phyloP scores from a whole-genome alignment of 2,329 filamentous ascomycete genomes.

The Colletotrichum simmondsii region DNA sequence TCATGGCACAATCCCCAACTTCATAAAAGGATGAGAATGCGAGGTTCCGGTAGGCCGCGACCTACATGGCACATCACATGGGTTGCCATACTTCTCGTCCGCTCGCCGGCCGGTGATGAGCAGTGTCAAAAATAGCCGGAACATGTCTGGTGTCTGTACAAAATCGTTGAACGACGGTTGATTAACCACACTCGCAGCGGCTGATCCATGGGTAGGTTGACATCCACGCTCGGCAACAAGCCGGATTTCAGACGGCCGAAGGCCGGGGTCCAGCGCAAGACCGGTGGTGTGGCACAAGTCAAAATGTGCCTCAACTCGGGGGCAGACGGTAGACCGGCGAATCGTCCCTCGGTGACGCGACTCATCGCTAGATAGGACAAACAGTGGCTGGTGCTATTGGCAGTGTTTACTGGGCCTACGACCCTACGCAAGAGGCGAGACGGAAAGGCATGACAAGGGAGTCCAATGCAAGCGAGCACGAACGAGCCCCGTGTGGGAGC shows the following conservation, averaged over 20 bases:
- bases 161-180: background rate
- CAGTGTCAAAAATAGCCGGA: background rate
- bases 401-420: background rate
- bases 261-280: background rate
- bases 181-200: background rate
- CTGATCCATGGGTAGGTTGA: background rate
- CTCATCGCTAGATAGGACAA: background rate
- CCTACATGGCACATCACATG: background rate
- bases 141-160: background rate
- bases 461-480: background rate
- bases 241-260: conserved; percentile 4
- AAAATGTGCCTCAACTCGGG: background rate
- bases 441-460: background rate
- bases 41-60: background rate
- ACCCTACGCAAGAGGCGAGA: background rate
- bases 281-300: background rate
- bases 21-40: background rate
- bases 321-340: background rate
- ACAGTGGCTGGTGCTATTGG: conserved; percentile 1
- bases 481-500: background rate
- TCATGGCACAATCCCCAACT: conserved; percentile 15
- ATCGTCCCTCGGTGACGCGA: background rate
- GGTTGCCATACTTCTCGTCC: background rate
- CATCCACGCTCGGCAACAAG: background rate
- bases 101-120: background rate